A percentile compares a stretch with the other conserved stretches of the same genome.
Conservation (phyloP, 164 flowering plant species). For the Aristolochia contorta region DNA sequence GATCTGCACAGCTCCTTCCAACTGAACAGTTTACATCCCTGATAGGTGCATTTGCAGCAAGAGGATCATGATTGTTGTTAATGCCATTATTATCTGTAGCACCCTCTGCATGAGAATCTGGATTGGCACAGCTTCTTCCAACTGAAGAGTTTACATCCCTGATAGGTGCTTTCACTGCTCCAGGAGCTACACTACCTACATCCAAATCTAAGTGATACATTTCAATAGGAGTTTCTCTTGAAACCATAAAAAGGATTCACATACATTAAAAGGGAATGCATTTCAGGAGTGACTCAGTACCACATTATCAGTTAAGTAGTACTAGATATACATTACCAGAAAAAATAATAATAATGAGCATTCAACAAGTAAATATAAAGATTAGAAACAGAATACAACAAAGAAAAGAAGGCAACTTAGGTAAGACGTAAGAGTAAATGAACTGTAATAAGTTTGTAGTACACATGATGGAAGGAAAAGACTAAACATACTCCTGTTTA, state of each 20-base stretch:
- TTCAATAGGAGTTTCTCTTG: not conserved
- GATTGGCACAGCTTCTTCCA: not conserved
- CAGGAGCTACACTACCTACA: not conserved
- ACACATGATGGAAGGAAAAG: no score
- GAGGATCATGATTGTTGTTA: slow-evolving; percentile 9
- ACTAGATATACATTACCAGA: not conserved
- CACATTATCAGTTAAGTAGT: not conserved
- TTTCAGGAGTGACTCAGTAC: not conserved
- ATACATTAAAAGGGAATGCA: not conserved
- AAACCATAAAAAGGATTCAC: not conserved
- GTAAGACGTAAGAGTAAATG: no score
- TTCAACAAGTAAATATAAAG: not conserved
- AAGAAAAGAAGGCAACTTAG: no score
- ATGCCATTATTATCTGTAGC: not conserved
- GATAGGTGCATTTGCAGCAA: slow-evolving; percentile 5
- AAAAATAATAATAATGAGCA: not conserved
- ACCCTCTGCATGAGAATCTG: not conserved
- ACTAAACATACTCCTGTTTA: no score
- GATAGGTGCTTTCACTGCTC: not conserved
- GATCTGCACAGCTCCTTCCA: not conserved
- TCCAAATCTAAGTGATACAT: not conserved
- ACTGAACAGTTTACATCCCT: not conserved
- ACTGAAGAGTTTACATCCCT: not conserved
- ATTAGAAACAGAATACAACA: not conserved
- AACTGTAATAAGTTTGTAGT: no score